phyloP scores from a whole-genome alignment of 768 basidiomycete species.

The Phlebiopsis flavidoalba region DNA sequence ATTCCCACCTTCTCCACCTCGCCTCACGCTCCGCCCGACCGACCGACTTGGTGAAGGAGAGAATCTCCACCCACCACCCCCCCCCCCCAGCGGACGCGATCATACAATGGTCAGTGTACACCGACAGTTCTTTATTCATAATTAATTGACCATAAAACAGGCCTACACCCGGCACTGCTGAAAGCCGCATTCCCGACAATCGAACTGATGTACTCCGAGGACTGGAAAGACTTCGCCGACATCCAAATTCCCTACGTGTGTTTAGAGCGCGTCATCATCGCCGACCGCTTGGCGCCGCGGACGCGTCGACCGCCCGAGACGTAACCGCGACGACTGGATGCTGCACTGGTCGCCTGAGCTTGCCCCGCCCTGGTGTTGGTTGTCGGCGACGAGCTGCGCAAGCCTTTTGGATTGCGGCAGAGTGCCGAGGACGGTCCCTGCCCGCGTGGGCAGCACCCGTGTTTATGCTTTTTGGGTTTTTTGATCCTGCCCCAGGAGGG shows the following conservation, averaged over 20 bases:
- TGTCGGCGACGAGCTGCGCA: conserved; percentile 12
- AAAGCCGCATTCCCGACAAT: conserved; percentile 22
- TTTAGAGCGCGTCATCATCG: conserved; percentile 73
- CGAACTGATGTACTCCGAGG: conserved; percentile 53
- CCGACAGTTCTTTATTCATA: background rate
- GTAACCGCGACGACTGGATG: conserved; percentile 20
- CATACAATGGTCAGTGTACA: conserved; percentile 29
- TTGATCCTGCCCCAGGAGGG: conserved; percentile 37
- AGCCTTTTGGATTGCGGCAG: no score
- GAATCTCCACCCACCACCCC: conserved; percentile 21
- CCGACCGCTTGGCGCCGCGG: conserved; percentile 72
- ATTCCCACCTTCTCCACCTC: conserved; percentile 58
- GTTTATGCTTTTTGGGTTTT: conserved; percentile 38
- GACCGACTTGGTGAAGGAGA: conserved; percentile 10
- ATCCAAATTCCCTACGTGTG: conserved; percentile 66
- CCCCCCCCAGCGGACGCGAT: conserved; percentile 38
- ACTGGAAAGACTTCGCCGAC: conserved; percentile 72
- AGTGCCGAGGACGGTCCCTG: conserved; percentile 22
- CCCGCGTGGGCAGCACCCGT: conserved; percentile 42
- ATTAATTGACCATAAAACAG: conserved; percentile 18
- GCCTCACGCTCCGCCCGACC: conserved; percentile 23
- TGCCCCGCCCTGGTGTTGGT: background rate
- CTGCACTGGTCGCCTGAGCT: conserved; percentile 7
- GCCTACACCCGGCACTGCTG: conserved; percentile 62
- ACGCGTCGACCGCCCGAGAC: no score